Percentiles rank a stretch among this genome's conserved stretches.
phyloP scores from a whole-genome alignment of 1,139 yeast genomes.

The Taphrina sp. region DNA sequence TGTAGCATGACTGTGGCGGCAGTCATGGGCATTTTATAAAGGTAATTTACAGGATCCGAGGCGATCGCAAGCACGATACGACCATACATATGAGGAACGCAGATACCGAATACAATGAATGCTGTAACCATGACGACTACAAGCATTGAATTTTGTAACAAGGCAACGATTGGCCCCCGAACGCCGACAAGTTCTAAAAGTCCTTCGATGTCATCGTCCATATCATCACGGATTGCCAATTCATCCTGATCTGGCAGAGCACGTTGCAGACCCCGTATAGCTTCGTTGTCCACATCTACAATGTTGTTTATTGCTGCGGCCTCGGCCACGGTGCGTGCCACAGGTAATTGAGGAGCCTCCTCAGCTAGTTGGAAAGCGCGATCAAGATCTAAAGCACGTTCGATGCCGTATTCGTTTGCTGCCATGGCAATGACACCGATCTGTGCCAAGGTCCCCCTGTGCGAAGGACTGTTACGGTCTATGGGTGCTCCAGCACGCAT shows the following conservation, averaged over 20 bases:
- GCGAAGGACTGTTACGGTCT: slow-evolving; percentile 7
- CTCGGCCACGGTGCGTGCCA: not conserved
- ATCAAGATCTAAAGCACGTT: slow-evolving; percentile 17
- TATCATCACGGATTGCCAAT: slow-evolving; percentile 30
- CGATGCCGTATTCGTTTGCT: slow-evolving; percentile 11
- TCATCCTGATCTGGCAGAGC: not conserved
- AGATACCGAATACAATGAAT: slow-evolving; percentile 23
- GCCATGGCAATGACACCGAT: slow-evolving; percentile 6
- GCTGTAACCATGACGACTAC: slow-evolving; percentile 38
- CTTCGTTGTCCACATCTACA: not conserved
- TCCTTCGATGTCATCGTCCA: slow-evolving; percentile 39
- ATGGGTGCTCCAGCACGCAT: not conserved
- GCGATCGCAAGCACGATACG: slow-evolving; percentile 4
- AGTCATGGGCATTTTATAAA: not conserved
- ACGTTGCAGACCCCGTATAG: not conserved
- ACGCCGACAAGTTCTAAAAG: slow-evolving; percentile 42
- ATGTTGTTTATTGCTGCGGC: not conserved
- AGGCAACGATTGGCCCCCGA: slow-evolving; percentile 42
- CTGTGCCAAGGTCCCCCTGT: slow-evolving; percentile 15
- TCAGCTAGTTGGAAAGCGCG: slow-evolving; percentile 19
- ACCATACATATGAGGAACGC: slow-evolving; percentile 29
- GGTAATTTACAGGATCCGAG: slow-evolving; percentile 4
- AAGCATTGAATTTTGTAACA: slow-evolving; percentile 38
- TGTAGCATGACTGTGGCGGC: not conserved
- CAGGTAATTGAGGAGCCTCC: not conserved